These are phyloP conservation scores for Rubroshorea leprosula DNA, from an alignment of 345 rosid species.

Conservation along the genomic window DNA sequence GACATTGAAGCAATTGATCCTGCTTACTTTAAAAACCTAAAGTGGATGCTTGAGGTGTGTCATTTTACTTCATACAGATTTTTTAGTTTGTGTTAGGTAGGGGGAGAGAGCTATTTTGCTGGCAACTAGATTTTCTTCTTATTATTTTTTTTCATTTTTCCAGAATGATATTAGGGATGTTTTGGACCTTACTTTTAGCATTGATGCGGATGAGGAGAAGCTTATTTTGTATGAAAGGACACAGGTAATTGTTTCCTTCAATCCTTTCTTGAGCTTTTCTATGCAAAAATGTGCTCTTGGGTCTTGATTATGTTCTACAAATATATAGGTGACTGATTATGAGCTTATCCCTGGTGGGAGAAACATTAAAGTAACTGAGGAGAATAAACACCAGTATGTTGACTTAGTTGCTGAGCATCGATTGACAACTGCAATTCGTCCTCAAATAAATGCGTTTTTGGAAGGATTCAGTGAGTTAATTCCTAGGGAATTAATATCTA, in stretches of 20 bases:
- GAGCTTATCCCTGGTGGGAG: constrained; percentile 90
- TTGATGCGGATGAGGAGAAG: constrained; percentile 97
- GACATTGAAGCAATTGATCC: constrained; percentile 99
- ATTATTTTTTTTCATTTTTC: constrained; percentile 12
- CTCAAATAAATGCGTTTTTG: constrained; percentile 88
- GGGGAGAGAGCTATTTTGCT: not conserved
- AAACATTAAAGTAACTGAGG: constrained; percentile 88
- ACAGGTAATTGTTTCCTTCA: constrained; percentile 40
- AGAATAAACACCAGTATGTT: constrained; percentile 87
- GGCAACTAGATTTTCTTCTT: not conserved
- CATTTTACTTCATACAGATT: too few species aligned
- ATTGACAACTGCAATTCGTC: constrained; percentile 93
- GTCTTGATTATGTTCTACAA: not conserved
- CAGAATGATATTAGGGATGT: constrained; percentile 90
- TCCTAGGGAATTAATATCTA: constrained; percentile 67
- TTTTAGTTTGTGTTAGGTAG: not conserved
- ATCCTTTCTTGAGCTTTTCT: not conserved
- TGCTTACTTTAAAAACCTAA: constrained; percentile 71
- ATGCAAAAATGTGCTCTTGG: not conserved
- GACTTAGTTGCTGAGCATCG: constrained; percentile 89
- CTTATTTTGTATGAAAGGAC: constrained; percentile 72
- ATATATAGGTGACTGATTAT: constrained; percentile 78
- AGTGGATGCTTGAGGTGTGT: constrained; percentile 98
- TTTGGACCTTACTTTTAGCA: constrained; percentile 84
- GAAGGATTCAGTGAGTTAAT: constrained; percentile 87